Evolutionary conservation across 2,329 filamentous ascomycete genomes (phyloP).

Genomic region (Rhinocladiella mackenziei): DNA sequence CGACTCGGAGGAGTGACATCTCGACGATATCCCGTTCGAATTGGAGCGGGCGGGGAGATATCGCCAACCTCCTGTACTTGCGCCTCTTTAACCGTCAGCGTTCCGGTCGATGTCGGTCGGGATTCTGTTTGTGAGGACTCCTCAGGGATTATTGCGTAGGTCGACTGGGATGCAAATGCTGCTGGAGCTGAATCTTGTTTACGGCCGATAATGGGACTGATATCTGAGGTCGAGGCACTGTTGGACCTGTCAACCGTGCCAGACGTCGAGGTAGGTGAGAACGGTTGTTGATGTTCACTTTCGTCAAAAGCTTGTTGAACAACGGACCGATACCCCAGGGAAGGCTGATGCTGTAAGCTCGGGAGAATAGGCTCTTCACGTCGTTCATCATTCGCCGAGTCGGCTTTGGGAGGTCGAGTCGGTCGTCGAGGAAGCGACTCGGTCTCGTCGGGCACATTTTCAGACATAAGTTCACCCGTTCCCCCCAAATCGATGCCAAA

Average conservation of each 20-base stretch:
- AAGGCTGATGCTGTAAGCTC: slow-evolving; percentile 50
- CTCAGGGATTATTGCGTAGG: slow-evolving; percentile 40
- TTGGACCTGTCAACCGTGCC: slow-evolving; percentile 55
- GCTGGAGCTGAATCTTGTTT: slow-evolving; percentile 46
- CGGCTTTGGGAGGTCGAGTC: not conserved
- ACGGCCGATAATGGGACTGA: slow-evolving; percentile 63
- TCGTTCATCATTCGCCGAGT: not conserved
- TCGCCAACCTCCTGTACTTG: slow-evolving; percentile 5
- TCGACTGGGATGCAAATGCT: slow-evolving; percentile 49
- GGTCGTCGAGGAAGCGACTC: slow-evolving; percentile 2
- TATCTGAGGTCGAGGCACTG: slow-evolving; percentile 58
- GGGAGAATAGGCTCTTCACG: not conserved
- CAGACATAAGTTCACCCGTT: not conserved
- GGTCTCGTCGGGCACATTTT: too few relatives aligned
- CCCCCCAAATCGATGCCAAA: slow-evolving; percentile 24
- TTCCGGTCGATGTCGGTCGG: slow-evolving; percentile 32
- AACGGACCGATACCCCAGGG: slow-evolving; percentile 55
- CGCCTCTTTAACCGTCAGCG: slow-evolving; percentile 17
- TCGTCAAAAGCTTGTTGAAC: slow-evolving; percentile 64
- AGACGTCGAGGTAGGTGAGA: slow-evolving; percentile 49
- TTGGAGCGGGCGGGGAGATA: slow-evolving; percentile 35
- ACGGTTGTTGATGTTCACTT: slow-evolving; percentile 51
- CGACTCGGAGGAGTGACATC: slow-evolving; percentile 57
- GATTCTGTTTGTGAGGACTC: slow-evolving; percentile 17
- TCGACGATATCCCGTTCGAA: slow-evolving; percentile 54